Evolutionary conservation across 257 asterid species (phyloP), one percentile per base, ranked within the genome.

Genomic region (Gentiana straminea): DNA sequence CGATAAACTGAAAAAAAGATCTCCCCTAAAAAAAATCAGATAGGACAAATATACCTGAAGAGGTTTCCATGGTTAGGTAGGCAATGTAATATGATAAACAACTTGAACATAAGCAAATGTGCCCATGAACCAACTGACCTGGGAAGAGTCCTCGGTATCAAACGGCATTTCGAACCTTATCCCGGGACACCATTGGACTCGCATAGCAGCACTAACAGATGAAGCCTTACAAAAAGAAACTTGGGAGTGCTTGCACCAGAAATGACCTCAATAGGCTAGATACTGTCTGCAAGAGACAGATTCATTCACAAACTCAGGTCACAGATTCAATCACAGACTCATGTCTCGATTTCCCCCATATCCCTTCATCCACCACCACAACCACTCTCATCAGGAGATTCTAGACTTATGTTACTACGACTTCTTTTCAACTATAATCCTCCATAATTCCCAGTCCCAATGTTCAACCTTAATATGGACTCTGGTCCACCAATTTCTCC

Each of bases 101-200:
- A 71, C 75, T 63, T 74, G 81, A 73, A 73, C 75, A 2, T 84
- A 64, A 51, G 87, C 66, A 34, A 77, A 69, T 6, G 87, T 80
- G 56, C 92, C 92, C 81, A 75, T 71, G 64, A 80, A 83, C 92
- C 92, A 83, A 66, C 87, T 80, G 49, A 83, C 72, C 33, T 87
- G 68, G 4, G 92, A 75, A 61, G 87, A 73, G 52, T 80, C 92
- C 79, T 79, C 91, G 0, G 91, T 79, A 68, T 82, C 91, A 57
- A 79, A 82, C 5, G 91, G 76, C 87, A 82, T 83, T 77, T 83
- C 80, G 65, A 83, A 83, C 70, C 92, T 83, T 83, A 80, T 77
- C 38, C 83, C 82, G 10, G 78, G 49, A 59, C 77, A 65, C 92
- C 92, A 83, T 35, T 71, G 92, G 48, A 70, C 73, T 70, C 78